Base-by-base conservation (phyloP, 257 asterid species). In the Scutellaria minor region DNA sequence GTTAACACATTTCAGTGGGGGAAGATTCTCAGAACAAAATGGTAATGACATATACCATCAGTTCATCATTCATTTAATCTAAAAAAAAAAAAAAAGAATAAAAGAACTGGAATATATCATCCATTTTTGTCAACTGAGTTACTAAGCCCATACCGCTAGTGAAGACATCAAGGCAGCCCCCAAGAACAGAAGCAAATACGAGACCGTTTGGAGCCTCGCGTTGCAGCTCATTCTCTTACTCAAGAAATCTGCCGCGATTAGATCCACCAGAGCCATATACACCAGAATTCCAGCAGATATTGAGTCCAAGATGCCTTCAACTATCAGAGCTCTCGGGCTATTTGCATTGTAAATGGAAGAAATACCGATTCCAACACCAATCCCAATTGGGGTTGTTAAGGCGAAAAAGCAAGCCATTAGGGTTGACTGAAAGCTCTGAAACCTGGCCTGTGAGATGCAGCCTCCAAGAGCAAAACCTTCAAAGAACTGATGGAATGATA, bases 391-490 rank as follows among this genome's bases (percentile, higher is more conserved):
- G 62, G 99, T 94, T 9, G 97, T 94, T 39, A 94, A 5, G 63
- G 97, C 97, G 6, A 94, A 94, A 68, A 91, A 91, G 39, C 90
- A 85, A 7, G 99, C 97, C 97, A 91, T 94, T 39, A 89, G 15
- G 42, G 87, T 78, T 18, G 96, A 76, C 14, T 80, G 96, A 15
- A 89, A 77, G 70, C 84, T 78, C 64, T 74, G 72, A 27, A 94
- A 83, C 68, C 75, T 80, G 42, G 99, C 97, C 74, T 91, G 93
- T 12, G 97, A 89, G 52, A 94, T 91, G 90, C 99, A 94, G 63
- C 97, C 97, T 9, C 99, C 97, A 12, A 94, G 80, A 37, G 97
- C 99, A 68, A 94, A 91, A 6, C 96, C 99, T 81, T 94, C 97
- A 0, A 94, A 94, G 83, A 94, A 91, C 44, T 91, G 97, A 64